A percentile compares a stretch with the other conserved stretches of the same genome.
Conservation (phyloP, 768 basidiomycete species). For the Amanita thiersii region DNA sequence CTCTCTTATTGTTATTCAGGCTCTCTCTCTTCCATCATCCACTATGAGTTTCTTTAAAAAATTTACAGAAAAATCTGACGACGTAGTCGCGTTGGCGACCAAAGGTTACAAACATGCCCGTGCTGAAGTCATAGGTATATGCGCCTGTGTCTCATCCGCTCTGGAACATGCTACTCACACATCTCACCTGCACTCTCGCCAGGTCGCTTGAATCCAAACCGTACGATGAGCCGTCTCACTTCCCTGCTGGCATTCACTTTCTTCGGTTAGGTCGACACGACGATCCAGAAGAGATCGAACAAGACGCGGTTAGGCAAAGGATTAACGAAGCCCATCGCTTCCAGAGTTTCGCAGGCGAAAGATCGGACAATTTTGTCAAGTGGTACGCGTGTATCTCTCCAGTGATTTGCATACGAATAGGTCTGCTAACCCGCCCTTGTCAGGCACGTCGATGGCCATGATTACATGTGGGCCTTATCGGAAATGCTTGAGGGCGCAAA, state of each 20-base stretch:
- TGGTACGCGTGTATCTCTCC: conserved; percentile 40
- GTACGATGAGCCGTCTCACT: conserved; percentile 19
- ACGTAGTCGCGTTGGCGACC: conserved; percentile 15
- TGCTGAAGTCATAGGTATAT: conserved; percentile 28
- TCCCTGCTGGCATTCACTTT: background rate
- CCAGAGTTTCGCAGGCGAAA: conserved; percentile 70
- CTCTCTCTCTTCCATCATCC: conserved; percentile 7
- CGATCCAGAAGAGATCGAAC: conserved; percentile 58
- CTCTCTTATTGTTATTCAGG: too few species aligned
- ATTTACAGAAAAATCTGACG: conserved; percentile 17
- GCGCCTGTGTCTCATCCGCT: background rate
- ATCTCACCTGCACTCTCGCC: background rate
- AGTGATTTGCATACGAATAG: background rate
- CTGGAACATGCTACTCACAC: background rate
- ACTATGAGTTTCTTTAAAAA: conserved; percentile 34
- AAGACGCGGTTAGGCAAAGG: conserved; percentile 63
- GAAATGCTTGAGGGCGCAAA: conserved; percentile 79
- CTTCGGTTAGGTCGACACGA: conserved; percentile 55
- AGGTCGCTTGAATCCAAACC: conserved; percentile 40
- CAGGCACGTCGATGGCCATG: conserved; percentile 89
- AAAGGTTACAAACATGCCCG: conserved; percentile 35
- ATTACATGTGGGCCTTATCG: conserved; percentile 93
- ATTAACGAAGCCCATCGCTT: conserved; percentile 82
- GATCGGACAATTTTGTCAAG: conserved; percentile 69
- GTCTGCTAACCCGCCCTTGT: conserved; percentile 12